Base-by-base conservation (phyloP, 2,329 filamentous ascomycete genomes). In the Aspergillus vadensis region DNA sequence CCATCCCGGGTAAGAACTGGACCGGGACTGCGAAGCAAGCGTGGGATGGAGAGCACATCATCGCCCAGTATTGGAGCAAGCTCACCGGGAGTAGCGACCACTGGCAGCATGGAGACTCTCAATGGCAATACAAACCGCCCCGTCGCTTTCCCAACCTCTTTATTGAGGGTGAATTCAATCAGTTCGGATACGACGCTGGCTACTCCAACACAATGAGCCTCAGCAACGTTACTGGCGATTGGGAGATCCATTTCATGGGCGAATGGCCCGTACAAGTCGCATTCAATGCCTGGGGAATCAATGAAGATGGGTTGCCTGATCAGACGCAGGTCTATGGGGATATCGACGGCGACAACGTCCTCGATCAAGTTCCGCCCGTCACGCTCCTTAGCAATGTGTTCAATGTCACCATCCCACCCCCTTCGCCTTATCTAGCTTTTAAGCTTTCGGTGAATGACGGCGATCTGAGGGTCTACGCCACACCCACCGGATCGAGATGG, bases 231-330 rank as follows among this genome's bases (percentile, higher is more conserved):
- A 72, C 74, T 50, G 77, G 79, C 14, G 72, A 75, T 1, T 89
- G 87, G 87, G 74, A 78, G 21, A 84, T 83, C 65, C 79, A 86
- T 63, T 85, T 88, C 61, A 84, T 87, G 80, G 78, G 81, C 4
- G 86, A 89, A 68, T 89, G 86, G 85, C 87, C 87, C 5, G 81
- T 83, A 2, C 74, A 81, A 48, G 81, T 85, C 58, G 85, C 88
- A 66, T 73, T 88, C 58, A 89, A 88, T 65, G 79, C 86, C 8
- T 89, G 87, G 86, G 86, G 86, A 53, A 85, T 88, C 67, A 86
- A 88, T 66, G 80, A 82, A 0, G 81, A 87, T 70, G 85, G 85
- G 32, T 75, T 82, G 65, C 86, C 86, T 0, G 86, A 89, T 71
- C 79, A 85, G 61, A 82, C 82, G 2, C 80, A 78, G 55, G 81